A percentile compares a stretch with the other conserved stretches of the same genome.
Conservation (phyloP, 306 rosid species). For the Cyamopsis tetragonoloba region DNA sequence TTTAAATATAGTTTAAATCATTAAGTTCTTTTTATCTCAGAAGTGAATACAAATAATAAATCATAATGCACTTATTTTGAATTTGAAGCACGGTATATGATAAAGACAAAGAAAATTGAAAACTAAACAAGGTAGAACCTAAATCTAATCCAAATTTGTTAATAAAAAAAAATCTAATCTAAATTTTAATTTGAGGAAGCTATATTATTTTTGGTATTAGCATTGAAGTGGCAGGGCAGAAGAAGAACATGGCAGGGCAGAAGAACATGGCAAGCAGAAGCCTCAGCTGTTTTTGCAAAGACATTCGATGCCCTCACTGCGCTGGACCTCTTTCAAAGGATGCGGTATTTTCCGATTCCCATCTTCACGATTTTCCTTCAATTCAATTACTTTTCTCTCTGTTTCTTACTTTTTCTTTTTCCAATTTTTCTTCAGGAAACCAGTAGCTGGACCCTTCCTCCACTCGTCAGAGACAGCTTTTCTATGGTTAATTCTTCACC, state of each 20-base stretch:
- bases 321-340: conserved; percentile 79
- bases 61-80: too few relatives aligned
- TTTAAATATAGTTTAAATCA: too few relatives aligned
- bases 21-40: too few relatives aligned
- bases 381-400: background rate
- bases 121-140: too few relatives aligned
- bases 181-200: background rate
- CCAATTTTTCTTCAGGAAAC: conserved; percentile 53
- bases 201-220: background rate
- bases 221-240: background rate
- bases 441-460: conserved; percentile 64
- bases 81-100: too few relatives aligned
- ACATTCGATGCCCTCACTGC: conserved; percentile 72
- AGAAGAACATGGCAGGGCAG: too few relatives aligned
- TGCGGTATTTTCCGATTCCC: conserved; percentile 37
- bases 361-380: background rate
- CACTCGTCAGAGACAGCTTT: conserved; percentile 79
- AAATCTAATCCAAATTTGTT: too few relatives aligned
- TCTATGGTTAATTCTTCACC: conserved; percentile 53
- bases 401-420: background rate
- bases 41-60: too few relatives aligned
- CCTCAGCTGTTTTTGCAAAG: background rate
- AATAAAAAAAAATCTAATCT: background rate
- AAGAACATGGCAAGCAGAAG: conserved; percentile 23
- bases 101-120: too few relatives aligned